Conservation (phyloP, 2,329 filamentous ascomycete species). For the Scedosporium aurantiacum region DNA sequence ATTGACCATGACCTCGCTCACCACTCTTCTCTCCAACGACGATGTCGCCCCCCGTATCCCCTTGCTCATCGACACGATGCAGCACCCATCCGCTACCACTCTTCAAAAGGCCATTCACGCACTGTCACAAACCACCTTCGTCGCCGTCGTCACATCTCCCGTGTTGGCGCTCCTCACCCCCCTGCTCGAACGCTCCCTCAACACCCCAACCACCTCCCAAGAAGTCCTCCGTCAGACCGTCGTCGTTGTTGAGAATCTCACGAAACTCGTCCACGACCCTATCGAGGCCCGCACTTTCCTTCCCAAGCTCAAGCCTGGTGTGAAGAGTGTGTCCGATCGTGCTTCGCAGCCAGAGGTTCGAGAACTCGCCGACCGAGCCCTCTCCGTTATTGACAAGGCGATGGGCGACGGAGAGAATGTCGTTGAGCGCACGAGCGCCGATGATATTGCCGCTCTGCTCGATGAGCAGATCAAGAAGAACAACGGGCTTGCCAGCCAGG, state of each 20-base stretch:
- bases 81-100: constrained; percentile 78
- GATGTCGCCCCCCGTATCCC: constrained; percentile 89
- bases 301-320: constrained; percentile 87
- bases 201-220: constrained; percentile 81
- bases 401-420: constrained; percentile 64
- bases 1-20: constrained; percentile 84
- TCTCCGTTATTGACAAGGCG: constrained; percentile 83
- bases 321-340: constrained; percentile 76
- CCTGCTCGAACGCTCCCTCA: constrained; percentile 85
- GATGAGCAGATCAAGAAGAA: constrained; percentile 65
- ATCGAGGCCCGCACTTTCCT: constrained; percentile 91
- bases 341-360: constrained; percentile 92
- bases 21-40: constrained; percentile 86
- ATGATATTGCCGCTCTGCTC: constrained; percentile 65
- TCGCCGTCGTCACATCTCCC: constrained; percentile 88
- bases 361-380: constrained; percentile 71
- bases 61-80: constrained; percentile 87
- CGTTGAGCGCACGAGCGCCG: constrained; percentile 54
- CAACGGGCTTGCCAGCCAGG: constrained; percentile 48
- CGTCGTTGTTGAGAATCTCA: constrained; percentile 95
- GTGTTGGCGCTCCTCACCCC: constrained; percentile 91
- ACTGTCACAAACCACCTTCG: constrained; percentile 95
- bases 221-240: constrained; percentile 93
- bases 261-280: constrained; percentile 91
- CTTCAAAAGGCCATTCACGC: constrained; percentile 95